Conservation (phyloP, 1,284 basidiomycete species). For the Boletellus sp. region DNA sequence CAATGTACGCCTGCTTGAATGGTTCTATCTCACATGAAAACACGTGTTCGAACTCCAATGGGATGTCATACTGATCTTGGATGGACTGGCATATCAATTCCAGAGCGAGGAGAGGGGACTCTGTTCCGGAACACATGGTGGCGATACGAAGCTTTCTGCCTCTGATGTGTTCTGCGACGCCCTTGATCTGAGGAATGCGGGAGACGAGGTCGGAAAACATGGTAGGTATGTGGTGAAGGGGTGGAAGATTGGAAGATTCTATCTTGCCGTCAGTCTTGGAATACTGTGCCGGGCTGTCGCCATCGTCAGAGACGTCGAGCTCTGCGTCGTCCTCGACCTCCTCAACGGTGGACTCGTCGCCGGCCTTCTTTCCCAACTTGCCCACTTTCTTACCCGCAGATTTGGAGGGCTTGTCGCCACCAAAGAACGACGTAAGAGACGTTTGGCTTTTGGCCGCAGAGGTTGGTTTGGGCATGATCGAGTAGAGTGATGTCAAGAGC, state of each 20-base stretch:
- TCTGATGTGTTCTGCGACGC: constrained; percentile 66
- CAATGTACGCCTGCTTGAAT: constrained; percentile 97
- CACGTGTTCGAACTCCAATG: constrained; percentile 82
- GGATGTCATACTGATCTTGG: constrained; percentile 61
- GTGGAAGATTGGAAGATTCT: constrained; percentile 68
- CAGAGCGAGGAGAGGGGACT: constrained; percentile 88
- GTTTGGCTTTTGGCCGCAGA: constrained; percentile 45
- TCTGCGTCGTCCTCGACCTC: constrained; percentile 25
- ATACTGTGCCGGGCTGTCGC: constrained; percentile 26
- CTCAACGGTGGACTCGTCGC: constrained; percentile 19
- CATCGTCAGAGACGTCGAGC: constrained; percentile 27
- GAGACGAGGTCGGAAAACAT: constrained; percentile 86
- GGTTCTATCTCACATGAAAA: constrained; percentile 98
- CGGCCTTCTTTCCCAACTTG: constrained; percentile 28
- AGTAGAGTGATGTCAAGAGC: background rate
- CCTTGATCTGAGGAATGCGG: constrained; percentile 65
- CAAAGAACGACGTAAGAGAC: constrained; percentile 55
- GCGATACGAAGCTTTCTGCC: constrained; percentile 89
- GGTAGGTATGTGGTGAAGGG: constrained; percentile 75
- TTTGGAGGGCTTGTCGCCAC: constrained; percentile 21
- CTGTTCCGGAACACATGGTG: constrained; percentile 97
- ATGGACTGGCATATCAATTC: constrained; percentile 79
- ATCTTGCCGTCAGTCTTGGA: constrained; percentile 38
- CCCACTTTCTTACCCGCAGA: constrained; percentile 24
- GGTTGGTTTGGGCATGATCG: constrained; percentile 49